Percentiles rank a stretch among this genome's conserved stretches.
Evolutionary conservation across 2,329 filamentous ascomycete species (phyloP).

Genomic region (Sporothrix protearum): DNA sequence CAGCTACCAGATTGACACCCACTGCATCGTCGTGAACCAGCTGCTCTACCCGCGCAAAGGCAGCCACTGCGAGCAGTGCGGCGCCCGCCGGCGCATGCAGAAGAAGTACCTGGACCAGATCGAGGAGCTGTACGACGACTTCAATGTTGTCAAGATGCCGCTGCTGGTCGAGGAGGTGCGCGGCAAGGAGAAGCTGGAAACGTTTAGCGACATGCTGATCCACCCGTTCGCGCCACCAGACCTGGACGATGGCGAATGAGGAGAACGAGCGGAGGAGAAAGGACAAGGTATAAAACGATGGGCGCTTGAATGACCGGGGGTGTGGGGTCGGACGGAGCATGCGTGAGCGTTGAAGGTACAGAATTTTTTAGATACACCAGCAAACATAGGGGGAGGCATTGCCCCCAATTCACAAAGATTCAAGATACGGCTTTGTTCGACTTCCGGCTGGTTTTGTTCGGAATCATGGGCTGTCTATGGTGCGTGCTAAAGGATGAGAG

Average conservation of each 20-base stretch:
- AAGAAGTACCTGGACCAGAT: conserved; percentile 99
- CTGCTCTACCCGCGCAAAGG: conserved; percentile 84
- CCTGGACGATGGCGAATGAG: conserved; percentile 19
- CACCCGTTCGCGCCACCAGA: conserved; percentile 67
- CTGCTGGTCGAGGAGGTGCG: conserved; percentile 91
- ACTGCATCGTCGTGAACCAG: conserved; percentile 97
- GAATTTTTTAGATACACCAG: conserved; percentile 2
- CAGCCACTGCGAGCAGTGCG: conserved; percentile 91
- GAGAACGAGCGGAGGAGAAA: not conserved
- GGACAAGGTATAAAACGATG: not conserved
- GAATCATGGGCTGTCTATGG: not conserved
- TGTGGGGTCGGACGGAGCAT: not conserved
- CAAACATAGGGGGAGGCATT: not conserved
- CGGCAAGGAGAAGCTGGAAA: conserved; percentile 89
- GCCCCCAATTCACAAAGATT: not conserved
- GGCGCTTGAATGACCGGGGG: not conserved
- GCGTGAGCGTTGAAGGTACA: not conserved
- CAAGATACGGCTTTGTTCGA: not conserved
- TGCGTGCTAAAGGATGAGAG: not conserved
- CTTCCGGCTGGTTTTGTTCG: not conserved
- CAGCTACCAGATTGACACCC: conserved; percentile 90
- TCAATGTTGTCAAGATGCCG: conserved; percentile 99
- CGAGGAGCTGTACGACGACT: conserved; percentile 96
- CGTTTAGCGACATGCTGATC: conserved; percentile 81
- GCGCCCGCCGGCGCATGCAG: conserved; percentile 93